Conservation (phyloP, 768 basidiomycete species). For the Pleurotus cornucopiae region DNA sequence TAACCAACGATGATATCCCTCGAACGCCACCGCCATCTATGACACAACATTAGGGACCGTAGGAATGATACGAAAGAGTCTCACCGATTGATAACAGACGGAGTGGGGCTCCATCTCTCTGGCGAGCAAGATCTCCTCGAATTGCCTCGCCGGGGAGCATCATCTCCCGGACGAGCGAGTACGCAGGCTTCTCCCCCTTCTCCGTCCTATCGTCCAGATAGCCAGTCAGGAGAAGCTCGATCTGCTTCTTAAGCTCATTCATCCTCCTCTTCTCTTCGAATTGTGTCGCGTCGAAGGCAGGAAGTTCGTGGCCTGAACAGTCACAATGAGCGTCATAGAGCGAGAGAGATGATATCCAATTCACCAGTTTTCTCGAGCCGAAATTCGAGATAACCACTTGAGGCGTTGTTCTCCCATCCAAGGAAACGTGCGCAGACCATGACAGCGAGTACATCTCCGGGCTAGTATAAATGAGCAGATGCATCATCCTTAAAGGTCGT, state of each 20-base stretch:
- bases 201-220: background rate
- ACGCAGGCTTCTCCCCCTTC: background rate
- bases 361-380: constrained; percentile 21
- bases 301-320: background rate
- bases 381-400: constrained; percentile 22
- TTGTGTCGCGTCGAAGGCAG: background rate
- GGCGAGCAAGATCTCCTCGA: background rate
- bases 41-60: no score
- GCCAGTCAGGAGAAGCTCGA: background rate
- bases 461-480: constrained; percentile 10
- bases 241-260: background rate
- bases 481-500: no score
- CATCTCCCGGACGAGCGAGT: background rate
- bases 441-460: constrained; percentile 25
- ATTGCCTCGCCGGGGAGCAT: background rate
- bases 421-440: constrained; percentile 25
- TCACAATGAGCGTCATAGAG: no score
- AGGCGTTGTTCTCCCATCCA: constrained; percentile 25
- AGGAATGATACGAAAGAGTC: background rate
- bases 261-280: background rate
- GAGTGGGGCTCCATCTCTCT: background rate
- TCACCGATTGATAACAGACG: background rate
- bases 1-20: constrained; percentile 1
- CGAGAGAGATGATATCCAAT: no score
- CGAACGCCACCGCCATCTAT: constrained; percentile 4